Conservation (phyloP, 2,329 filamentous ascomycete species). For the Beauveria scarabaeidicola region DNA sequence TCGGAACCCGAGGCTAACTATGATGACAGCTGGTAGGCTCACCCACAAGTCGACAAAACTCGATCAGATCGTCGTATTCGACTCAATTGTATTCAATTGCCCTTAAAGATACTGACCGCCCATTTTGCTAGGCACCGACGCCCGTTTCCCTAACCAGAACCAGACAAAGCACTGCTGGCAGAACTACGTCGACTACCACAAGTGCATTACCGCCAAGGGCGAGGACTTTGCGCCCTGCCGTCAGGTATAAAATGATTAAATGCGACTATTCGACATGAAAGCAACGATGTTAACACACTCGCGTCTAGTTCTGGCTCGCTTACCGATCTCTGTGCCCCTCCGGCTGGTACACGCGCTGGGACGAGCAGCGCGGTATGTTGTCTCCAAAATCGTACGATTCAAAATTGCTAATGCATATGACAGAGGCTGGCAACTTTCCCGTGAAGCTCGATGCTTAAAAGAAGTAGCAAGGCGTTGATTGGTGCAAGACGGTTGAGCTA, state of each 20-base stretch:
- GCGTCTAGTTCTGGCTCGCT: constrained; percentile 79
- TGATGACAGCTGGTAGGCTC: constrained; percentile 36
- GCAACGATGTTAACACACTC: neutral
- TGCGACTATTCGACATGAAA: neutral
- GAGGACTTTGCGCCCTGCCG: constrained; percentile 96
- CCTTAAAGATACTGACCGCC: constrained; percentile 12
- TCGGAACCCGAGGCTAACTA: constrained; percentile 33
- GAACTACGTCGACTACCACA: constrained; percentile 99
- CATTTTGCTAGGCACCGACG: constrained; percentile 71
- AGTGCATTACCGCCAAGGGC: constrained; percentile 97
- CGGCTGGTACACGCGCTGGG: constrained; percentile 89
- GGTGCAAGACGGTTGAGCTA: constrained; percentile 19
- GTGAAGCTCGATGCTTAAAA: constrained; percentile 52
- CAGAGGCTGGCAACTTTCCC: constrained; percentile 62
- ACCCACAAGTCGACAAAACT: constrained; percentile 12
- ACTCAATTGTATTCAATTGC: constrained; percentile 19
- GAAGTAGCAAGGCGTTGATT: constrained; percentile 10
- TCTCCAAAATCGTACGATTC: neutral
- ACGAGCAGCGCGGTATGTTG: constrained; percentile 84
- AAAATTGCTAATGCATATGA: constrained; percentile 22
- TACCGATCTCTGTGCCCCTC: constrained; percentile 97
- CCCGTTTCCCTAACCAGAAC: constrained; percentile 97
- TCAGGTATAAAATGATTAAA: constrained; percentile 56
- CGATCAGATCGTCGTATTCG: constrained; percentile 16
- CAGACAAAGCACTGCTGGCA: constrained; percentile 99